These are phyloP conservation scores for Tuber calosporum DNA, from an alignment of 495 filamentous ascomycete species.

Conservation along the genomic window DNA sequence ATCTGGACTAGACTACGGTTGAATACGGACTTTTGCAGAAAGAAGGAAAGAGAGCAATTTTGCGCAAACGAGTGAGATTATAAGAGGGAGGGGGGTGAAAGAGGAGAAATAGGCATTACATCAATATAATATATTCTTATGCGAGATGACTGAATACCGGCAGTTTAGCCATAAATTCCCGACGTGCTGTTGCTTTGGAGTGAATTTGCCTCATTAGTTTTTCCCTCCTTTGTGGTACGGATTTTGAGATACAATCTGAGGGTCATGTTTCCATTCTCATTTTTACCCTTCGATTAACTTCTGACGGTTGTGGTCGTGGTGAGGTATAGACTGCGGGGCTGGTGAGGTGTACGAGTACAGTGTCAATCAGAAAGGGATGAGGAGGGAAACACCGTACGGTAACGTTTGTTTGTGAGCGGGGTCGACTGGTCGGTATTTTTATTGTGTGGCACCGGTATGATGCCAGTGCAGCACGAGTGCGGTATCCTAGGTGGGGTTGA, in stretches of 20 bases:
- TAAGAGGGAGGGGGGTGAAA: not conserved
- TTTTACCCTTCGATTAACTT: not conserved
- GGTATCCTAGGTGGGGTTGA: not conserved
- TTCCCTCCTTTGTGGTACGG: not conserved
- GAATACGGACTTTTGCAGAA: not conserved
- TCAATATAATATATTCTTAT: constrained; percentile 1
- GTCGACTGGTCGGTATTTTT: not conserved
- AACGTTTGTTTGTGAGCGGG: not conserved
- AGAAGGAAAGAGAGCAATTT: not conserved
- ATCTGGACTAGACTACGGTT: not conserved
- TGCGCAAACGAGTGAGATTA: not conserved
- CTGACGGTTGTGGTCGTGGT: not conserved
- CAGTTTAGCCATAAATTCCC: constrained; percentile 2
- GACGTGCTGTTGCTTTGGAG: not conserved
- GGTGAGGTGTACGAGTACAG: too few species aligned
- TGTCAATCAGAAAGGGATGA: not conserved
- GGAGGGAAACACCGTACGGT: not conserved
- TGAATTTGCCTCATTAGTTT: not conserved
- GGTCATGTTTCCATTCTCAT: not conserved
- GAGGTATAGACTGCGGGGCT: not conserved
- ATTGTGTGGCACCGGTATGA: not conserved
- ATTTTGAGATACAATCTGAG: not conserved
- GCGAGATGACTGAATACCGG: constrained; percentile 4
- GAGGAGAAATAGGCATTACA: not conserved
- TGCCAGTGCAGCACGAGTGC: too few species aligned